Conservation (phyloP, 257 asterid species). For the Linderniella brevidens region DNA sequence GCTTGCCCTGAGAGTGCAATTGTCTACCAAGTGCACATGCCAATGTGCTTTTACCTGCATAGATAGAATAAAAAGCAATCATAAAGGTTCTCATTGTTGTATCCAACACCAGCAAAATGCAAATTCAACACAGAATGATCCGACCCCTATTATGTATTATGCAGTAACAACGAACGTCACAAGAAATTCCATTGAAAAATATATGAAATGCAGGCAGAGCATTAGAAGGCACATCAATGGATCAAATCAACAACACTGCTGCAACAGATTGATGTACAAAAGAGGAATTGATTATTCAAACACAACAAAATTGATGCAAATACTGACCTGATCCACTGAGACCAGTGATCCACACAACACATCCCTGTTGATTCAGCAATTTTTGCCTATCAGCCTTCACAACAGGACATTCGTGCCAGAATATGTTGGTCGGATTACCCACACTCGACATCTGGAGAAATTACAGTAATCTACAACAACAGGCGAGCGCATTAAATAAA, state of each 20-base stretch:
- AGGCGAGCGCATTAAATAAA: too few species aligned
- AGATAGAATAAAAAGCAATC: slow-evolving; percentile 6
- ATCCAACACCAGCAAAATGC: too few species aligned
- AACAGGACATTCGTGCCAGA: slow-evolving; percentile 89
- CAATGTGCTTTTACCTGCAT: slow-evolving; percentile 81
- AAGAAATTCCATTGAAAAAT: too few species aligned
- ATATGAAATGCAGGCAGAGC: too few species aligned
- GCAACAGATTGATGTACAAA: background rate
- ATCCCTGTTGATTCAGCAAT: slow-evolving; percentile 77
- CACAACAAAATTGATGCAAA: background rate
- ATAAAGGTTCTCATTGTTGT: too few species aligned
- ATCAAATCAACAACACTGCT: background rate
- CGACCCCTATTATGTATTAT: too few species aligned
- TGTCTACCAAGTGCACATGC: slow-evolving; percentile 86
- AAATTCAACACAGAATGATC: too few species aligned
- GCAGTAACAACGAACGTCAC: too few species aligned
- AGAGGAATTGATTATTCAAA: background rate
- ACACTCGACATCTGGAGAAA: slow-evolving; percentile 39
- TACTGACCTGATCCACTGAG: slow-evolving; percentile 88
- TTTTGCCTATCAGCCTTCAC: slow-evolving; percentile 66
- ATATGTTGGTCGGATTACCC: slow-evolving; percentile 67
- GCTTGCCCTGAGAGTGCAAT: slow-evolving; percentile 69
- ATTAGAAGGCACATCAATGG: too few species aligned
- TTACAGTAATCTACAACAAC: too few species aligned
- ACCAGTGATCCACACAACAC: slow-evolving; percentile 95